A percentile compares a stretch with the other conserved stretches of the same genome.
phyloP scores from a whole-genome alignment of 2,329 filamentous ascomycete genomes.

The Xylariaceae sp. region DNA sequence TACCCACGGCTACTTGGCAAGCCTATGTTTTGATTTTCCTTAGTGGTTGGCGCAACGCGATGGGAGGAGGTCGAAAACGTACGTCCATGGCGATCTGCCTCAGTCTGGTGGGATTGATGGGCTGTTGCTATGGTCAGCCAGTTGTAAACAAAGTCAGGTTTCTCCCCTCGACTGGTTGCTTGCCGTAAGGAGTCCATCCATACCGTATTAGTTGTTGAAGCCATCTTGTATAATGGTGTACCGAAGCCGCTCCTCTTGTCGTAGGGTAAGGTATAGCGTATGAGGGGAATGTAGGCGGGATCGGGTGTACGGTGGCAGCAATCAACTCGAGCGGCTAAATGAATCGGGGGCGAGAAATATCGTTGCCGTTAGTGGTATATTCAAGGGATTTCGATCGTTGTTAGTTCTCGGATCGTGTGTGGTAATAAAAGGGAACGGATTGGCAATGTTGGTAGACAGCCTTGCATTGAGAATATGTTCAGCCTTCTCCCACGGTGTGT shows the following conservation, averaged over 20 bases:
- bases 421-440: conserved; percentile 3
- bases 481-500: conserved; percentile 19
- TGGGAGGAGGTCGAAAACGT: conserved; percentile 45
- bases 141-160: not conserved
- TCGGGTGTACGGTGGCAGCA: too few species aligned
- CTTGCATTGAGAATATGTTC: conserved; percentile 18
- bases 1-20: conserved; percentile 78
- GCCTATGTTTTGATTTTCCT: conserved; percentile 61
- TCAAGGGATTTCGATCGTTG: not conserved
- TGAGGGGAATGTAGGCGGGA: conserved; percentile 8
- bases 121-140: conserved; percentile 55
- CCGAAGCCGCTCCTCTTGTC: conserved; percentile 2
- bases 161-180: not conserved
- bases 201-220: conserved; percentile 39
- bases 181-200: conserved; percentile 6
- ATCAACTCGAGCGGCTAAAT: too few species aligned
- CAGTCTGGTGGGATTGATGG: conserved; percentile 76
- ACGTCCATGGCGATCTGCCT: conserved; percentile 88
- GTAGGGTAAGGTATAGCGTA: not conserved
- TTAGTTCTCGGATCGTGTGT: not conserved
- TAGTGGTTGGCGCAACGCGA: conserved; percentile 23
- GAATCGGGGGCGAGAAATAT: too few species aligned
- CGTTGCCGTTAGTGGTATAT: not conserved
- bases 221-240: conserved; percentile 31
- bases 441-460: conserved; percentile 9